Conservation (phyloP, 192 early-diverging fungal genomes). For the Chytriomyces sp. region DNA sequence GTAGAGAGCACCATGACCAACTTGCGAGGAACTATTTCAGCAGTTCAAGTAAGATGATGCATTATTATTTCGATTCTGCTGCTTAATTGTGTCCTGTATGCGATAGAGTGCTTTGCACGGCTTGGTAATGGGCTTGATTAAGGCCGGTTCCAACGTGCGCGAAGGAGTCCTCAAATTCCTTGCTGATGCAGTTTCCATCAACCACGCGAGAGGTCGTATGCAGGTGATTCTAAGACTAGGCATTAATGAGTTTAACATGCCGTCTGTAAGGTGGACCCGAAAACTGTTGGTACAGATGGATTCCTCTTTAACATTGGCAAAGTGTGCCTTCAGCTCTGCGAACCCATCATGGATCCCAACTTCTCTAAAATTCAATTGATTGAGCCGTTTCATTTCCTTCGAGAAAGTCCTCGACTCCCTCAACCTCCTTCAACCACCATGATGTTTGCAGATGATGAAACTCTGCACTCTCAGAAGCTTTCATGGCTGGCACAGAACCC, state of each 20-base stretch:
- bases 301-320: slow-evolving; percentile 78
- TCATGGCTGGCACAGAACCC: slow-evolving; percentile 23
- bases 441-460: slow-evolving; percentile 66
- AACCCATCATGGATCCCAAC: slow-evolving; percentile 82
- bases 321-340: slow-evolving; percentile 69
- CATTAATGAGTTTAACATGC: neutral
- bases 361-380: slow-evolving; percentile 77
- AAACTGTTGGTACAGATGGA: slow-evolving; percentile 79
- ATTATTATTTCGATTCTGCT: neutral
- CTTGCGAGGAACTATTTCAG: slow-evolving; percentile 34
- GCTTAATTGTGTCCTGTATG: slow-evolving; percentile 7
- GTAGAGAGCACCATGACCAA: slow-evolving; percentile 41
- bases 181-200: slow-evolving; percentile 63
- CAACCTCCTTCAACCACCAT: slow-evolving; percentile 71
- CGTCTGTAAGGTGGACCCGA: slow-evolving; percentile 56
- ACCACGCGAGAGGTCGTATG: slow-evolving; percentile 73
- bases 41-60: slow-evolving; percentile 41
- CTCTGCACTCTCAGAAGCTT: neutral
- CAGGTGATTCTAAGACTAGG: slow-evolving; percentile 48
- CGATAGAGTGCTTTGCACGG: slow-evolving; percentile 36
- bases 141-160: slow-evolving; percentile 57
- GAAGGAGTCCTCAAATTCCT: slow-evolving; percentile 70
- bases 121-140: slow-evolving; percentile 63
- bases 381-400: slow-evolving; percentile 72
- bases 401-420: slow-evolving; percentile 48